phyloP scores from a whole-genome alignment of 2,329 filamentous ascomycete species.

The Diplodia mutila region DNA sequence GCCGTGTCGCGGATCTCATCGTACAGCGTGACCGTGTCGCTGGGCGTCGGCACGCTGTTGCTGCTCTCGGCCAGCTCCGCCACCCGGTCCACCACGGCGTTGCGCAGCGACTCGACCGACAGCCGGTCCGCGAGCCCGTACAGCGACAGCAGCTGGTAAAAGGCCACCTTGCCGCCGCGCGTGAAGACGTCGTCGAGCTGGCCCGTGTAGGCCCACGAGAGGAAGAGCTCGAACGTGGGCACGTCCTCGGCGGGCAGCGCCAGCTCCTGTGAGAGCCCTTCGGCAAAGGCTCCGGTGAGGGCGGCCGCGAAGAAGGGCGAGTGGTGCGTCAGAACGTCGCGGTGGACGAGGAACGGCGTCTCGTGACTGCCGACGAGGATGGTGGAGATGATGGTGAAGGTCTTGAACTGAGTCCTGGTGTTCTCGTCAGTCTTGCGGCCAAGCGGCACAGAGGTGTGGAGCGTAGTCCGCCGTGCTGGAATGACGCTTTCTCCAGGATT shows the following conservation, averaged over 20 bases:
- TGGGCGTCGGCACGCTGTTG: conserved; percentile 55
- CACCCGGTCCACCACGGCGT: conserved; percentile 49
- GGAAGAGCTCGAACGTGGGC: conserved; percentile 54
- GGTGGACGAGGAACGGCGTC: conserved; percentile 52
- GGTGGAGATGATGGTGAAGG: conserved; percentile 43
- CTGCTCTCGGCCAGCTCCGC: conserved; percentile 51
- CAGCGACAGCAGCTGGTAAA: conserved; percentile 54
- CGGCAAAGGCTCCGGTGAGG: conserved; percentile 52
- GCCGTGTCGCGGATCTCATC: conserved; percentile 46
- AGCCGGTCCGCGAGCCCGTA: conserved; percentile 53
- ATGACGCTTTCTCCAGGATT: no score
- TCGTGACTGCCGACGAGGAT: conserved; percentile 46
- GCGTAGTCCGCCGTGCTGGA: no score
- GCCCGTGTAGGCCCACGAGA: conserved; percentile 56
- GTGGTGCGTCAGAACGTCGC: conserved; percentile 50
- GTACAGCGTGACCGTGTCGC: conserved; percentile 54
- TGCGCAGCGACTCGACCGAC: conserved; percentile 50
- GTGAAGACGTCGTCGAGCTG: conserved; percentile 44
- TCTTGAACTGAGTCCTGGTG: conserved; percentile 45
- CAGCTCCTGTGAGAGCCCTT: conserved; percentile 49
- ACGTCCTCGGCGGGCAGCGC: conserved; percentile 50
- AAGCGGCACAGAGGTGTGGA: no score
- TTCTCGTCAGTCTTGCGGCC: conserved; percentile 1
- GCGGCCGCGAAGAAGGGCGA: conserved; percentile 58
- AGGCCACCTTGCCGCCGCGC: conserved; percentile 52